Conservation (phyloP, 2,329 filamentous ascomycete species). For the Aspergillus piperis region DNA sequence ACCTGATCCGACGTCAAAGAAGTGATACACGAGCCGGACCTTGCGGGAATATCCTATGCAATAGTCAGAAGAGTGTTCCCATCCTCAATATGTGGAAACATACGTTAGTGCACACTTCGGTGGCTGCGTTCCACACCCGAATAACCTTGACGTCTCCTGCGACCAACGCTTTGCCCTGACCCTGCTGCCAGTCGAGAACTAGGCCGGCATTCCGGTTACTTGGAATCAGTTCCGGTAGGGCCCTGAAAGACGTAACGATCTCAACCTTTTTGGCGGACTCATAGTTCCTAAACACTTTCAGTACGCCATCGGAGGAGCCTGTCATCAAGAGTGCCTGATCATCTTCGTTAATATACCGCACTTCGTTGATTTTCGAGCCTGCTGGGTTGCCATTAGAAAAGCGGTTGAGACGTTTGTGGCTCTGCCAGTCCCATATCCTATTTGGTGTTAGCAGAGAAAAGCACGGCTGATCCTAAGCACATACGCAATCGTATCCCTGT, state of each 20-base stretch:
- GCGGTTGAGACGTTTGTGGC: slow-evolving; percentile 69
- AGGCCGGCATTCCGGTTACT: slow-evolving; percentile 93
- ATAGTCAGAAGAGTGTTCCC: not conserved
- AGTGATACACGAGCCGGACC: slow-evolving; percentile 93
- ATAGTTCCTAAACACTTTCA: slow-evolving; percentile 92
- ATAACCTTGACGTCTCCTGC: slow-evolving; percentile 96
- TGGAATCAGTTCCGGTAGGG: slow-evolving; percentile 88
- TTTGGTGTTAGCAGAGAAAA: slow-evolving; percentile 7
- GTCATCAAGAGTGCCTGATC: slow-evolving; percentile 94
- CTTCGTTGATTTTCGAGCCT: slow-evolving; percentile 88
- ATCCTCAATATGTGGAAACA: slow-evolving; percentile 23
- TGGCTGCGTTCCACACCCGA: slow-evolving; percentile 91
- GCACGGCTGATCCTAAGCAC: slow-evolving; percentile 18
- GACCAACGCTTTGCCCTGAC: slow-evolving; percentile 91
- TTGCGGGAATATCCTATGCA: slow-evolving; percentile 78
- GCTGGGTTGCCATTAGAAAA: slow-evolving; percentile 95
- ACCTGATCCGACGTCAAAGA: slow-evolving; percentile 96
- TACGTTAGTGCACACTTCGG: slow-evolving; percentile 81
- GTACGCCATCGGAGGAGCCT: slow-evolving; percentile 89
- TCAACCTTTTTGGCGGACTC: slow-evolving; percentile 75
- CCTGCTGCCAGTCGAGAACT: slow-evolving; percentile 98
- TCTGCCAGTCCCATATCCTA: slow-evolving; percentile 90
- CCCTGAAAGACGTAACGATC: slow-evolving; percentile 87
- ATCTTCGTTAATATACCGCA: slow-evolving; percentile 98
- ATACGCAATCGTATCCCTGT: slow-evolving; percentile 77